phyloP scores from a whole-genome alignment of 768 basidiomycete species.

The Pholiota molesta region DNA sequence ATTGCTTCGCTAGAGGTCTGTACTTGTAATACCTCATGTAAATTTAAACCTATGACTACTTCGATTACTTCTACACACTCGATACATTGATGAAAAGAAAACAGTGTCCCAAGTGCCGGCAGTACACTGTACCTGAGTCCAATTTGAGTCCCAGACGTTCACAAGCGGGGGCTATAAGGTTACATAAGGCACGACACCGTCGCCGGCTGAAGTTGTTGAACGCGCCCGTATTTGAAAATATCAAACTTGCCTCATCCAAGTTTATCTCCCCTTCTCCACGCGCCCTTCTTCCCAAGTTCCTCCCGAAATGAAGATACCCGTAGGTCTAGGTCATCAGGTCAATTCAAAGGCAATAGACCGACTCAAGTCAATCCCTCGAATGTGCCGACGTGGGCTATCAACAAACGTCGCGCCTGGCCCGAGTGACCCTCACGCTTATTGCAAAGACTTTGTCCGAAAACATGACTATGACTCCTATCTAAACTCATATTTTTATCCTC shows the following conservation, averaged over 20 bases:
- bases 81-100: too few relatives aligned
- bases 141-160: too few relatives aligned
- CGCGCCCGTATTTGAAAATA: neutral
- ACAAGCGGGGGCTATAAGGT: too few relatives aligned
- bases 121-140: too few relatives aligned
- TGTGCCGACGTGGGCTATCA: constrained; percentile 11
- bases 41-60: neutral
- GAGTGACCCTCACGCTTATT: constrained; percentile 60
- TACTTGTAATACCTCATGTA: neutral
- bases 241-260: neutral
- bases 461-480: constrained; percentile 85
- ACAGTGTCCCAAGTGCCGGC: too few relatives aligned
- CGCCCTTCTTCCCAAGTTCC: neutral
- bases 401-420: constrained; percentile 24
- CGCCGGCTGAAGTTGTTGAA: neutral
- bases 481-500: constrained; percentile 71
- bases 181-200: too few relatives aligned
- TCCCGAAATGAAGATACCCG: neutral
- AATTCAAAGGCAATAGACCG: constrained; percentile 1
- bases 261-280: neutral
- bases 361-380: neutral
- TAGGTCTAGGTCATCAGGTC: neutral
- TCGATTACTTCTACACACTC: too few relatives aligned
- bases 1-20: neutral
- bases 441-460: constrained; percentile 70